phyloP scores from a whole-genome alignment of 1,139 yeast species.

The Yamadazyma songkhlaensis region DNA sequence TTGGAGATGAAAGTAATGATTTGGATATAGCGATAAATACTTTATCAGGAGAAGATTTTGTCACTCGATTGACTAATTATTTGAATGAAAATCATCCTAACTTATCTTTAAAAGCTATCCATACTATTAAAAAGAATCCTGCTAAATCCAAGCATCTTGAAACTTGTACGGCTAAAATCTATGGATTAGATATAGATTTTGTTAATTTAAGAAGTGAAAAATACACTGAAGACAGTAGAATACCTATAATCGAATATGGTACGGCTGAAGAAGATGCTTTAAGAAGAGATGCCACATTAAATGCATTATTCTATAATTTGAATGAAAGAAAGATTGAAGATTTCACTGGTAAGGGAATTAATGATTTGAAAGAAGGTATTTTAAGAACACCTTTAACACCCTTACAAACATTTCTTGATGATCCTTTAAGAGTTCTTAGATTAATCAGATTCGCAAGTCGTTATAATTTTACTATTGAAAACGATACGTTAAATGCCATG shows the following conservation, averaged over 20 bases:
- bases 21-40: slow-evolving; percentile 86
- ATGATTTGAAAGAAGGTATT: slow-evolving; percentile 67
- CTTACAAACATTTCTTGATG: slow-evolving; percentile 81
- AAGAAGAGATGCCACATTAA: slow-evolving; percentile 91
- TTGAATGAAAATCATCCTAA: slow-evolving; percentile 42
- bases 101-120: slow-evolving; percentile 51
- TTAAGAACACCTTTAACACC: slow-evolving; percentile 89
- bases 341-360: slow-evolving; percentile 70
- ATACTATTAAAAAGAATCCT: slow-evolving; percentile 87
- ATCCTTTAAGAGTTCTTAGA: slow-evolving; percentile 85
- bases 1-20: slow-evolving; percentile 80
- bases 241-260: slow-evolving; percentile 76
- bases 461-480: slow-evolving; percentile 65
- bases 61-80: slow-evolving; percentile 58
- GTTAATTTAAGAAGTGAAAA: slow-evolving; percentile 88
- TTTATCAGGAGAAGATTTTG: slow-evolving; percentile 85
- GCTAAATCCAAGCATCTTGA: slow-evolving; percentile 94
- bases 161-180: slow-evolving; percentile 88
- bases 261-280: slow-evolving; percentile 90
- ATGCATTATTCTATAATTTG: slow-evolving; percentile 86
- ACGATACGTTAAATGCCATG: slow-evolving; percentile 66
- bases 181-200: slow-evolving; percentile 82
- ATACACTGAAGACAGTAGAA: slow-evolving; percentile 77
- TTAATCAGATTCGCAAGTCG: slow-evolving; percentile 82
- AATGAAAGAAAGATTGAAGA: slow-evolving; percentile 72